Percentiles rank a stretch among this genome's conserved stretches.
phyloP scores from a whole-genome alignment of 495 filamentous ascomycete genomes.

The Oleoguttula mirabilis region DNA sequence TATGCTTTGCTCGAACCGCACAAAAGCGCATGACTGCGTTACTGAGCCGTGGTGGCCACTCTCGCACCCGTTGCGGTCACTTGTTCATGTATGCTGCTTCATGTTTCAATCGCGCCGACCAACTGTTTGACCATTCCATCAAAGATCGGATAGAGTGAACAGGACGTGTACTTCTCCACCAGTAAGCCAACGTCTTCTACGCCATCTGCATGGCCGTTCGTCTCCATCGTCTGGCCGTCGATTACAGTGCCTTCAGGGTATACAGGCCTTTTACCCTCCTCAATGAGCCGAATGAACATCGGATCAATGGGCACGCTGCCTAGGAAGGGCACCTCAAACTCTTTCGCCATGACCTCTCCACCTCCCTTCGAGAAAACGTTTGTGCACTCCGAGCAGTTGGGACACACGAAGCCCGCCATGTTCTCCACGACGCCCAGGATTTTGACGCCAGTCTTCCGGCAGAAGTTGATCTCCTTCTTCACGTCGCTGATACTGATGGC shows the following conservation, averaged over 20 bases:
- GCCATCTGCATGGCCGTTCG: constrained; percentile 20
- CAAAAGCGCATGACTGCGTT: no score
- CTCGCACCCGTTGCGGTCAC: no score
- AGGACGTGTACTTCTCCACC: constrained; percentile 66
- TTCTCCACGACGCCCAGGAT: constrained; percentile 91
- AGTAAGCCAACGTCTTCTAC: constrained; percentile 41
- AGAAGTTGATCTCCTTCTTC: constrained; percentile 93
- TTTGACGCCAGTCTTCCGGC: constrained; percentile 66
- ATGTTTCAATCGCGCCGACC: constrained; percentile 9
- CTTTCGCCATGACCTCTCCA: constrained; percentile 76
- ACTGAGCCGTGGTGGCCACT: no score
- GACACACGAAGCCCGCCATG: constrained; percentile 94
- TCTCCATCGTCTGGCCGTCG: constrained; percentile 19
- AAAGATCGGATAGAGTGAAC: constrained; percentile 65
- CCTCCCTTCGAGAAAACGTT: constrained; percentile 87
- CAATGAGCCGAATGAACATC: constrained; percentile 51
- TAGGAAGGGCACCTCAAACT: constrained; percentile 73
- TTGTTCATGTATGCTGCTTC: no score
- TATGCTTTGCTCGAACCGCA: no score
- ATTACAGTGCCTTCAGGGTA: constrained; percentile 29
- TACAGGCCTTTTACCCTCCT: constrained; percentile 43
- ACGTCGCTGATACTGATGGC: constrained; percentile 89
- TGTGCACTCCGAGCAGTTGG: constrained; percentile 84
- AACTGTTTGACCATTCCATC: constrained; percentile 50
- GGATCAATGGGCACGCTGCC: constrained; percentile 84